Evolutionary conservation across 441 rosid species (phyloP), one percentile per base, ranked within the genome.

Genomic region (Rhodomyrtus psidioides): DNA sequence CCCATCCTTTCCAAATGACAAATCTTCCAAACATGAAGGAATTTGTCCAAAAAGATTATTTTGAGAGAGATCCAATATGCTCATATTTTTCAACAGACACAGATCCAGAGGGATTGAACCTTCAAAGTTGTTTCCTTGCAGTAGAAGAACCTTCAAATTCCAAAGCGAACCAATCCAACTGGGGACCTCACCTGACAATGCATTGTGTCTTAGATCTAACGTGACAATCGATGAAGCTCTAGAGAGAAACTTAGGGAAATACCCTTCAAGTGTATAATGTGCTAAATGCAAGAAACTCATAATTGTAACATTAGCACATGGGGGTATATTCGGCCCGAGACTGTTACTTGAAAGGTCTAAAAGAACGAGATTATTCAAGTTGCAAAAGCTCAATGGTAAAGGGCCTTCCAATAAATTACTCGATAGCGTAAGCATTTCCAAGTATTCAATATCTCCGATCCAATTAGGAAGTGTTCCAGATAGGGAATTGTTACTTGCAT

Each of bases 291-390:
- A 53, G 55, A 53, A 53, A 6, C 55, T 15, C 55, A 53, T 16
- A 5, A 15, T 15, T 28, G 23, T 28, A 60, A 16, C 12, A 60
- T 60, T 28, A 1, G 0, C 12, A 60, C 74, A 60, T 0, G 23
- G 6, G 12, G 39, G 74, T 60, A 28, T 60, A 1, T 60, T 28
- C 0, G 74, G 42, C 74, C 74, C 74, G 16, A 60, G 23, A 12
- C 15, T 60, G 74, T 28, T 60, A 28, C 6, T 28, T 27, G 74
- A 60, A 60, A 60, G 74, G 74, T 60, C 74, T 28, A 60, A 28
- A 7, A 0, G 23, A 15, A 0, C 0, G 0, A 60, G 1, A 60
- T 15, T 0, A 7, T 0, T 12, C 7, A 28, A 28, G 6, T 60
- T 60, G 74, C 42, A 60, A 0, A 60, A 28, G 23, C 42, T 28